These are phyloP conservation scores for Nannochloropsis salina DNA, from an alignment of 108 stramenopile genomes.

Conservation along the genomic window DNA sequence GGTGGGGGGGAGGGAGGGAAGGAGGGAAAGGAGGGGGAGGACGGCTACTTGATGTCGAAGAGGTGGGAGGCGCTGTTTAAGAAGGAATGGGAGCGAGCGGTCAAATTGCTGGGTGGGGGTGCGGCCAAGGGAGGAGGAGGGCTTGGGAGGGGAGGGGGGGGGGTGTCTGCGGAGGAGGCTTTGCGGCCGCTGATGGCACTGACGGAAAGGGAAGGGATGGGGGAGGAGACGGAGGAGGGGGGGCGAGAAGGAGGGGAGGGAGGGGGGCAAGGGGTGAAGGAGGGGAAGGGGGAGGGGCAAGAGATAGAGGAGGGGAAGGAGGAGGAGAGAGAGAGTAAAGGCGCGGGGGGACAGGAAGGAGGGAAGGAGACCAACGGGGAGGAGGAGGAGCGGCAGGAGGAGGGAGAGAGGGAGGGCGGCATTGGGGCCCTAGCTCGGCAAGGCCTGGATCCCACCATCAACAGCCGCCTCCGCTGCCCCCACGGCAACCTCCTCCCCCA, in stretches of 20 bases:
- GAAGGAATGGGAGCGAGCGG: background rate
- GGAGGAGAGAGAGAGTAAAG: background rate
- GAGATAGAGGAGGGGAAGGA: background rate
- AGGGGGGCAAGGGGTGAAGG: background rate
- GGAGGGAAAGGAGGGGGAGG: background rate
- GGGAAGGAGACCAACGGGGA: background rate
- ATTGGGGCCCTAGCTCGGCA: too few relatives aligned
- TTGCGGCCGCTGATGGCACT: background rate
- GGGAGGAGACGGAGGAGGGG: background rate
- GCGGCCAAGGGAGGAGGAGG: background rate
- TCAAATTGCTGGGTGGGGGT: background rate
- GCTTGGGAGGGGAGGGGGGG: background rate
- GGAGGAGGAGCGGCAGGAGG: background rate
- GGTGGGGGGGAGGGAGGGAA: background rate
- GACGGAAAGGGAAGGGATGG: background rate
- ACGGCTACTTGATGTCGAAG: background rate
- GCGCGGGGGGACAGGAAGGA: background rate
- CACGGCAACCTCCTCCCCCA: background rate
- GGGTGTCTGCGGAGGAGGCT: background rate
- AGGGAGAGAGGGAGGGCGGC: background rate
- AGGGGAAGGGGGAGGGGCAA: background rate
- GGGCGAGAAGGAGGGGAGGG: background rate
- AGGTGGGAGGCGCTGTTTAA: background rate
- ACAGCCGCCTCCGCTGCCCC: background rate
- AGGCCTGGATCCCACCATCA: background rate